These are phyloP conservation scores for Candida tibetensis DNA, from an alignment of 805 yeast genomes.

Conservation along the genomic window DNA sequence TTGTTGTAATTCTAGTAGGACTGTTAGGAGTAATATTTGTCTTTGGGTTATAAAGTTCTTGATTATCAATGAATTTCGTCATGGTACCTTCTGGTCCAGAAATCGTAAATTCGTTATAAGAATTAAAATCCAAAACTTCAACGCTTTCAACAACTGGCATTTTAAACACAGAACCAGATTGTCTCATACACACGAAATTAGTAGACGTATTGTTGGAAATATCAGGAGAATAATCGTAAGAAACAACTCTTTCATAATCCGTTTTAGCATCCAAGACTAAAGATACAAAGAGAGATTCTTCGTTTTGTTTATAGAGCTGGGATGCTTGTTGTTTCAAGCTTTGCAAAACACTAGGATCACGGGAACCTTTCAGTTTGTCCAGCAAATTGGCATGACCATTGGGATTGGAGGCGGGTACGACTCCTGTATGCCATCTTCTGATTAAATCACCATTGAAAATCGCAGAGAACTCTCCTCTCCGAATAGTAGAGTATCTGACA, in stretches of 20 bases:
- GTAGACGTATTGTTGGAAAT: conserved; percentile 48
- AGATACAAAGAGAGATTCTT: conserved; percentile 69
- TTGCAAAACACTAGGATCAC: conserved; percentile 12
- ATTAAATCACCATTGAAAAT: conserved; percentile 74
- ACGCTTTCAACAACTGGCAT: conserved; percentile 73
- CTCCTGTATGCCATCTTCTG: conserved; percentile 77
- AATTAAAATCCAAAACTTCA: conserved; percentile 60
- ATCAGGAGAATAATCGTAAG: conserved; percentile 79
- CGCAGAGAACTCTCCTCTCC: conserved; percentile 73
- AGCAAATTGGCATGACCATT: too few species aligned
- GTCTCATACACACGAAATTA: conserved; percentile 81
- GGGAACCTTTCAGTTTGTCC: background rate
- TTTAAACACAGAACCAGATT: conserved; percentile 81
- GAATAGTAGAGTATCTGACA: conserved; percentile 62
- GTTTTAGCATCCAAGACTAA: conserved; percentile 72
- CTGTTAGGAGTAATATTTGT: background rate
- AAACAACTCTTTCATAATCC: conserved; percentile 75
- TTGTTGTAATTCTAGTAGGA: background rate
- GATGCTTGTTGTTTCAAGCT: conserved; percentile 36
- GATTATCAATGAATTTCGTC: conserved; percentile 40
- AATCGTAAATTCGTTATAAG: conserved; percentile 62
- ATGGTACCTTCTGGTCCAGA: conserved; percentile 58
- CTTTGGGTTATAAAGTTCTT: conserved; percentile 1
- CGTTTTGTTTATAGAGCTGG: conserved; percentile 36
- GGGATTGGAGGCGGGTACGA: conserved; percentile 38